A percentile compares a stretch with the other conserved stretches of the same genome.
phyloP scores from a whole-genome alignment of 1,284 basidiomycete species.

The Melampsora americana region DNA sequence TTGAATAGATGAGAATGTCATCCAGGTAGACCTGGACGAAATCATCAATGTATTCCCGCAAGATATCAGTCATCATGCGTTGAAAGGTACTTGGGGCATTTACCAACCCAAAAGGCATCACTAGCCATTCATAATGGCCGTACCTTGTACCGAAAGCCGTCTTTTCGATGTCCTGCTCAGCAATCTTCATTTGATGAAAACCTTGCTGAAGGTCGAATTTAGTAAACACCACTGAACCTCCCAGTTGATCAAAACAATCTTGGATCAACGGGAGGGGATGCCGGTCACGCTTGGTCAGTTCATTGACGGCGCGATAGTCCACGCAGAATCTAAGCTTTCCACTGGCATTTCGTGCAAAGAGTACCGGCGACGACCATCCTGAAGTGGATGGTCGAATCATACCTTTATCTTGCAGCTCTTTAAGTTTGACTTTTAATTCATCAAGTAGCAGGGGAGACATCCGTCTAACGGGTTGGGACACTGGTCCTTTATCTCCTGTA shows the following conservation, averaged over 20 bases:
- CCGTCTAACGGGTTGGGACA: too few relatives aligned
- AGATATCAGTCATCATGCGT: constrained; percentile 40
- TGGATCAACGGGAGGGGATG: constrained; percentile 11
- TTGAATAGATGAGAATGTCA: constrained; percentile 34
- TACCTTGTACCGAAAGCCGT: constrained; percentile 24
- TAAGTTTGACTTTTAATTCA: too few relatives aligned
- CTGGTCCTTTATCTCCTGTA: too few relatives aligned
- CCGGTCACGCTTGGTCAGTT: too few relatives aligned
- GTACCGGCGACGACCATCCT: too few relatives aligned
- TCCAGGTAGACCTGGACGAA: constrained; percentile 40
- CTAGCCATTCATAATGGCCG: constrained; percentile 22
- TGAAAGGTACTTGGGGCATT: constrained; percentile 46
- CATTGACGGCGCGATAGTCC: too few relatives aligned
- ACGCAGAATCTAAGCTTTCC: too few relatives aligned
- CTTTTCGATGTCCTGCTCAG: neutral
- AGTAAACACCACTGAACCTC: neutral
- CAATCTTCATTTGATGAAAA: constrained; percentile 18
- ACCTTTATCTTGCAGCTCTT: too few relatives aligned
- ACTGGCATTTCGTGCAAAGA: too few relatives aligned
- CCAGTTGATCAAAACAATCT: constrained; percentile 1
- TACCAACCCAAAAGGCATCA: constrained; percentile 43
- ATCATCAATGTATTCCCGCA: constrained; percentile 9
- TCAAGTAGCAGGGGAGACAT: too few relatives aligned
- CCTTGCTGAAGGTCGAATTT: constrained; percentile 16
- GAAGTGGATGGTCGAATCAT: too few relatives aligned